Percentiles rank a stretch among this genome's conserved stretches.
Conservation (phyloP, 176 grass and related monocot genomes). For the Cenchrus fungigraminus region DNA sequence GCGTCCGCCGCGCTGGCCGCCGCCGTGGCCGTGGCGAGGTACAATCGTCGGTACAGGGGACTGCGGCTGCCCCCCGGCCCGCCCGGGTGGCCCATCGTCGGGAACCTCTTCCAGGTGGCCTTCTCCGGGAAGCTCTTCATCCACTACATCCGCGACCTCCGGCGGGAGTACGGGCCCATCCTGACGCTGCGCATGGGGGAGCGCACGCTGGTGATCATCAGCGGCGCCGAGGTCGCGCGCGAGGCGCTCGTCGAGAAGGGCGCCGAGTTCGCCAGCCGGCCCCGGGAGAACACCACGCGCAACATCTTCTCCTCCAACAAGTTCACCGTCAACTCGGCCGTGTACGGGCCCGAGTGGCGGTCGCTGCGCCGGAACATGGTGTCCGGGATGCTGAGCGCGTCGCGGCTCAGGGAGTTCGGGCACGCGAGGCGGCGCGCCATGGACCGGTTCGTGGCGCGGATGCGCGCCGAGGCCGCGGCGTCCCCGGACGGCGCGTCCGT, state of each 20-base stretch:
- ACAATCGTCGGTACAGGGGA: slow-evolving; percentile 47
- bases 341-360: slow-evolving; percentile 86
- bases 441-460: slow-evolving; percentile 78
- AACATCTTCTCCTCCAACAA: slow-evolving; percentile 92
- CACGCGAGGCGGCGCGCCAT: slow-evolving; percentile 63
- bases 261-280: slow-evolving; percentile 68
- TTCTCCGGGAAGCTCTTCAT: slow-evolving; percentile 91
- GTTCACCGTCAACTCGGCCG: slow-evolving; percentile 86
- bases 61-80: slow-evolving; percentile 71
- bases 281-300: slow-evolving; percentile 70
- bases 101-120: slow-evolving; percentile 85
- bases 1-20: slow-evolving; percentile 8
- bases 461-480: slow-evolving; percentile 62
- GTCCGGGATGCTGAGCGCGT: slow-evolving; percentile 76
- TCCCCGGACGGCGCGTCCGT: slow-evolving; percentile 55
- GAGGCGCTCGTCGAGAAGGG: slow-evolving; percentile 84
- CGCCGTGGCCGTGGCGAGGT: background rate
- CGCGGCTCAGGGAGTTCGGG: slow-evolving; percentile 69
- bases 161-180: slow-evolving; percentile 70
- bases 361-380: slow-evolving; percentile 93
- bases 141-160: slow-evolving; percentile 72
- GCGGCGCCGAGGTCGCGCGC: slow-evolving; percentile 76
- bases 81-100: slow-evolving; percentile 71
- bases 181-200: slow-evolving; percentile 86
- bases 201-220: slow-evolving; percentile 78